These are phyloP conservation scores for Stenogyne calaminthoides DNA, from an alignment of 305 asterid species.

Conservation along the genomic window DNA sequence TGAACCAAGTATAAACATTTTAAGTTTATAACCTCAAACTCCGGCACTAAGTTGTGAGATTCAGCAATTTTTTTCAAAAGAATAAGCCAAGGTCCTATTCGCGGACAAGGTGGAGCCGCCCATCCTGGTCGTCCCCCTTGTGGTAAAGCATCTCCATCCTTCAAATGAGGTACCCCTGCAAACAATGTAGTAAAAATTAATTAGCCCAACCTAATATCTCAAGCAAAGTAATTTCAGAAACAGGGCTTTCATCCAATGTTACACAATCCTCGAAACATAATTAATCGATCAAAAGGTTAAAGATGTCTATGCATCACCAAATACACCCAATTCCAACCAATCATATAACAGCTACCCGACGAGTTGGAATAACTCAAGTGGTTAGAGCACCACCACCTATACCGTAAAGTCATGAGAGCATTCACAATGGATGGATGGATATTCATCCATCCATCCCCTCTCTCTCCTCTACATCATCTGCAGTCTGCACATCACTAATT, in stretches of 20 bases:
- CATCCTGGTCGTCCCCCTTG: constrained; percentile 92
- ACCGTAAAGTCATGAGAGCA: too few species aligned
- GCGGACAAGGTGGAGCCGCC: constrained; percentile 95
- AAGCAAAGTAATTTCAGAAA: background rate
- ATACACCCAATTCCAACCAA: background rate
- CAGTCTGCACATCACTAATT: too few species aligned
- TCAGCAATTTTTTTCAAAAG: constrained; percentile 81
- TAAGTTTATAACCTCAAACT: constrained; percentile 66
- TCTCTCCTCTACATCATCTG: too few species aligned
- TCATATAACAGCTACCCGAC: background rate
- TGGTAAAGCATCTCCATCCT: constrained; percentile 79
- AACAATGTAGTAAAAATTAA: constrained; percentile 19
- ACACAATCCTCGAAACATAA: constrained; percentile 1
- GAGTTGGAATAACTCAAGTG: too few species aligned
- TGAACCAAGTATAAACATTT: background rate
- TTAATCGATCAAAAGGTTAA: background rate
- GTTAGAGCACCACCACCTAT: too few species aligned
- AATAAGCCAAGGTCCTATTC: constrained; percentile 83
- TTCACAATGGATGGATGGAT: too few species aligned
- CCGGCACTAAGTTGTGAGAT: constrained; percentile 76
- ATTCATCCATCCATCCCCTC: too few species aligned
- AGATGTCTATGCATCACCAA: background rate
- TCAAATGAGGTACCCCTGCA: constrained; percentile 87
- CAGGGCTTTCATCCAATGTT: background rate
- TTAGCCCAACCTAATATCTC: constrained; percentile 7